Percentiles rank a stretch among this genome's conserved stretches.
These are phyloP conservation scores for Hymenoscyphus infarciens DNA, from an alignment of 2,329 filamentous ascomycete species.

Conservation along the genomic window DNA sequence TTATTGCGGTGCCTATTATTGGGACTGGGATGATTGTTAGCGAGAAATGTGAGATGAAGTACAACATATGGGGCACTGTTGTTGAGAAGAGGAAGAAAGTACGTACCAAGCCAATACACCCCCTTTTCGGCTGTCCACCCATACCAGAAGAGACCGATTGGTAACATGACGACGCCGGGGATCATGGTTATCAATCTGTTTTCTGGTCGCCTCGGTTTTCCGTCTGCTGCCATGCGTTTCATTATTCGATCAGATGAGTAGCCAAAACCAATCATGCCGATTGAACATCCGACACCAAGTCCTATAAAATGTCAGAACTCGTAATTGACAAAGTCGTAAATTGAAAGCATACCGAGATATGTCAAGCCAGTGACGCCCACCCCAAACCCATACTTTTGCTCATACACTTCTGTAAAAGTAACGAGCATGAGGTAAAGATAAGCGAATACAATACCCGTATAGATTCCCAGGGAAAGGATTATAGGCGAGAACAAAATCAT, in stretches of 20 bases:
- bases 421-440: constrained; percentile 49
- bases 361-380: constrained; percentile 39
- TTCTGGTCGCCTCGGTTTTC: not conserved
- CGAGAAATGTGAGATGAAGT: not conserved
- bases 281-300: not conserved
- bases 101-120: constrained; percentile 3
- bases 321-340: too few species aligned
- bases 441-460: constrained; percentile 48
- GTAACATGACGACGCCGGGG: not conserved
- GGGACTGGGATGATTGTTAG: not conserved
- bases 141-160: not conserved
- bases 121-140: constrained; percentile 5
- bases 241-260: not conserved
- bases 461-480: constrained; percentile 42
- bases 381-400: constrained; percentile 39
- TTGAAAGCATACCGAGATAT: constrained; percentile 38
- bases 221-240: not conserved
- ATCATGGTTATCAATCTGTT: not conserved
- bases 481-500: constrained; percentile 34
- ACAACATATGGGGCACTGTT: too few species aligned
- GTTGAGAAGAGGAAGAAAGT: not conserved
- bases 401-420: constrained; percentile 48
- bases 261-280: not conserved
- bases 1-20: constrained; percentile 5
- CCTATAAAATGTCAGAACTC: not conserved